Evolutionary conservation across 2,329 filamentous ascomycete genomes (phyloP), one percentile per base, ranked within the genome.

Genomic region (Ceratocystis papillata): DNA sequence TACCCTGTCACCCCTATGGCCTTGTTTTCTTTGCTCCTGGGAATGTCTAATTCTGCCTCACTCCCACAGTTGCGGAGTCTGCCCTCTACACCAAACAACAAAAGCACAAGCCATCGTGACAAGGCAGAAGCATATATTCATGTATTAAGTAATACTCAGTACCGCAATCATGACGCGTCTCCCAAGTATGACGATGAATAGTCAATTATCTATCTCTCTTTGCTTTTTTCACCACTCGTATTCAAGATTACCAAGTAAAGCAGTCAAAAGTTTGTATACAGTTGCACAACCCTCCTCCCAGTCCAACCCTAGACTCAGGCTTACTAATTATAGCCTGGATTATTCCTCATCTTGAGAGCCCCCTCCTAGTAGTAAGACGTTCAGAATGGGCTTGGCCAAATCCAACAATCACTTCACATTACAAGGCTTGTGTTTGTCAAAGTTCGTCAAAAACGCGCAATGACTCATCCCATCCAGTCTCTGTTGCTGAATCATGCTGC

Each of bases 381-480:
- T 4, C 37, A 12, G 3, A 12, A 41, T 12, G 12, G 37, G 10
- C 10, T 12, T 37, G 15, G 7, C 28, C 7, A 37, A 8, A 37
- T 8, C 28, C 55, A 37, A 15, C 15, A 15, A 30, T n/a, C 28
- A 7, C 48, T 22, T 2, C 48, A n/a, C 3, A 6, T 20, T 37
- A 53, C 22, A 53, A 12, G 5, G 8, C 48, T 15, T 5, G 25
- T 15, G 28, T 15, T 59, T 17, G 60, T 75, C 72, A 81, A 63
- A 81, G 71, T 73, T 81, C 79, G 66, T 81, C 79, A 71, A 81
- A 79, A 20, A 73, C 73, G 65, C 76, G 75, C 53, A 80, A 70
- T 67, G 73, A 71, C 66, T 79, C 78, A 17, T 73, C 74, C 45
- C 72, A 71, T 37, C 71, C 63, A 6, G 63, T 33, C 17, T 41